A percentile compares a stretch with the other conserved stretches of the same genome.
Evolutionary conservation across 169 alveolate genomes (phyloP).

Genomic region (Amoebophrya sp.): DNA sequence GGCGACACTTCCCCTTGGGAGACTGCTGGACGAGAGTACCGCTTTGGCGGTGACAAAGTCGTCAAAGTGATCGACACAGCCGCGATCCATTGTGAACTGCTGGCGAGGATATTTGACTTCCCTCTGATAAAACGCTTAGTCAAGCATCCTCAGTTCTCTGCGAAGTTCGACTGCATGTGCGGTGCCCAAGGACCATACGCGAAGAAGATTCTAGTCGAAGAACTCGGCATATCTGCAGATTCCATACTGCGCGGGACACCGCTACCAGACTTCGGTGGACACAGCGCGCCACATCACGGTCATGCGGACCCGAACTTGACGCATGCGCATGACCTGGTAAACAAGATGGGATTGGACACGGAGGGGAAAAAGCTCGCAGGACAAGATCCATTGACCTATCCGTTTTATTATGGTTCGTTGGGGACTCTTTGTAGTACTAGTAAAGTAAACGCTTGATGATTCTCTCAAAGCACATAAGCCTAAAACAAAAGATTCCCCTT

Average conservation of each 20-base stretch:
- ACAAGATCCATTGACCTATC: constrained; percentile 29
- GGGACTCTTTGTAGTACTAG: background rate
- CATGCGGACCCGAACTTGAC: constrained; percentile 65
- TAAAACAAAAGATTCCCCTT: constrained; percentile 49
- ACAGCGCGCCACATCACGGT: constrained; percentile 43
- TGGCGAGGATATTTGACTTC: constrained; percentile 79
- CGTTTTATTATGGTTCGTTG: constrained; percentile 20
- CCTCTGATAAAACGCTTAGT: constrained; percentile 58
- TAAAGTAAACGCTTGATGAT: background rate
- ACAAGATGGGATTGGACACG: constrained; percentile 57
- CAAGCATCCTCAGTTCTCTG: constrained; percentile 56
- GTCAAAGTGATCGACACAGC: constrained; percentile 75
- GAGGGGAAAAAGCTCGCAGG: constrained; percentile 40
- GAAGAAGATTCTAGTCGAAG: constrained; percentile 59
- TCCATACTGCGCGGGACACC: constrained; percentile 54
- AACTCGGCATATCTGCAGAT: constrained; percentile 55
- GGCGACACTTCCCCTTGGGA: no score
- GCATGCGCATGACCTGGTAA: constrained; percentile 84
- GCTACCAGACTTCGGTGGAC: constrained; percentile 72
- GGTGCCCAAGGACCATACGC: constrained; percentile 80
- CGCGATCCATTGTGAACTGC: constrained; percentile 67
- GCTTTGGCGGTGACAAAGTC: constrained; percentile 6
- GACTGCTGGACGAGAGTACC: background rate
- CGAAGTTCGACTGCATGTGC: constrained; percentile 52
- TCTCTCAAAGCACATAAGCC: constrained; percentile 27